phyloP scores from a whole-genome alignment of 345 rosid genomes.

The Aquilaria malaccensis region DNA sequence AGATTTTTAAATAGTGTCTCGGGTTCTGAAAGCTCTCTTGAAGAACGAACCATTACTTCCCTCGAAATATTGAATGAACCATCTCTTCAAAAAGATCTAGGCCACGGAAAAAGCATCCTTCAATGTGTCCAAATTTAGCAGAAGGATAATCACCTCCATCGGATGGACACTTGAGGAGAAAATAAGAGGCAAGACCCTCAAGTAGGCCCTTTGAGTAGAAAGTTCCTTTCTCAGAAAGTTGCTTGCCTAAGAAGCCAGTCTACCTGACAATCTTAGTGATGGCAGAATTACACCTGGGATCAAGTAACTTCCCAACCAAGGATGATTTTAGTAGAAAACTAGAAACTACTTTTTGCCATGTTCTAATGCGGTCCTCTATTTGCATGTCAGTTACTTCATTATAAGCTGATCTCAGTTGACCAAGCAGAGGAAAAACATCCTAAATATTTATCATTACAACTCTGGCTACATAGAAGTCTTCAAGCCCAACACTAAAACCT shows the following conservation, averaged over 20 bases:
- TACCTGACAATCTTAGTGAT: conserved; percentile 70
- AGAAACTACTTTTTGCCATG: conserved; percentile 37
- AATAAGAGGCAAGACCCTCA: conserved; percentile 65
- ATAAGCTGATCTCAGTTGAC: conserved; percentile 44
- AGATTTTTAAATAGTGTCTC: conserved; percentile 90
- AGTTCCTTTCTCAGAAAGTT: conserved; percentile 78
- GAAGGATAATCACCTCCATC: conserved; percentile 43
- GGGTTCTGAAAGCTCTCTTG: conserved; percentile 91
- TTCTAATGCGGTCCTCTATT: conserved; percentile 52
- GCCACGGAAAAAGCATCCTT: conserved; percentile 71
- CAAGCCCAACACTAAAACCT: conserved; percentile 66
- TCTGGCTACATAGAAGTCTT: conserved; percentile 60
- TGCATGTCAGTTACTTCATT: conserved; percentile 66
- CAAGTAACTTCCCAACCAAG: conserved; percentile 59
- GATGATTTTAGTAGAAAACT: conserved; percentile 51
- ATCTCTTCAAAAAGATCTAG: conserved; percentile 90
- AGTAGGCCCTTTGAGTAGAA: conserved; percentile 66
- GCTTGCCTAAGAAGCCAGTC: conserved; percentile 79
- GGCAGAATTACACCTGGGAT: conserved; percentile 70
- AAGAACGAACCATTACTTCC: conserved; percentile 87
- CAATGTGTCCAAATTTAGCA: conserved; percentile 63
- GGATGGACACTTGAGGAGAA: conserved; percentile 46
- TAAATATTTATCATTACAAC: conserved; percentile 25
- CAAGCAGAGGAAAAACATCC: conserved; percentile 44
- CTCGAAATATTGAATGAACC: conserved; percentile 78